A percentile compares a stretch with the other conserved stretches of the same genome.
phyloP scores from a whole-genome alignment of 495 filamentous ascomycete genomes.

The Sabuloglossum arenarium region DNA sequence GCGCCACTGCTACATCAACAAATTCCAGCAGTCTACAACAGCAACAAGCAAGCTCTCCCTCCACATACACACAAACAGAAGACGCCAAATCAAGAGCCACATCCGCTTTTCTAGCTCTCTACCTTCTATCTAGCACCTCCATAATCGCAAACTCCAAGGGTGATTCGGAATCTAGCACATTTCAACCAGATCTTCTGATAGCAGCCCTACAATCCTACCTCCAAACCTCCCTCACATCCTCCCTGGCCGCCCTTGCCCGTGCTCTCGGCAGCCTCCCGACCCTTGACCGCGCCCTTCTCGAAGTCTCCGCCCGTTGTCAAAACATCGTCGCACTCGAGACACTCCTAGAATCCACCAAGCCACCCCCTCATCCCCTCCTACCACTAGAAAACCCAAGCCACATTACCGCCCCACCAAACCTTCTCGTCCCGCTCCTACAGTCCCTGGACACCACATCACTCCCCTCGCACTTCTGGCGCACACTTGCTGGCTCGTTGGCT shows the following conservation, averaged over 20 bases:
- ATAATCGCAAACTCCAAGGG: conserved; percentile 14
- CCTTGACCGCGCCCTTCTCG: conserved; percentile 60
- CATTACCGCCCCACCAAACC: neutral
- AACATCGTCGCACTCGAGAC: conserved; percentile 74
- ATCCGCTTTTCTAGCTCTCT: conserved; percentile 58
- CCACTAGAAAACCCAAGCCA: conserved; percentile 5
- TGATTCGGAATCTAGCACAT: conserved; percentile 9
- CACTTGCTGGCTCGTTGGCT: conserved; percentile 57
- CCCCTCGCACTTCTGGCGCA: conserved; percentile 79
- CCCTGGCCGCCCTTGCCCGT: conserved; percentile 45
- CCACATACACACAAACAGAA: conserved; percentile 58
- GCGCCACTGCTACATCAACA: conserved; percentile 8
- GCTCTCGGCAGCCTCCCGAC: conserved; percentile 61
- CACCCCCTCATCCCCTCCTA: conserved; percentile 43
- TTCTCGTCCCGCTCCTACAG: conserved; percentile 47
- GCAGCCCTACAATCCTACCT: conserved; percentile 65
- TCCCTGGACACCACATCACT: conserved; percentile 72
- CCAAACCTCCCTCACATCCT: conserved; percentile 50
- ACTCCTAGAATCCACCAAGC: conserved; percentile 44
- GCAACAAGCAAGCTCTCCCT: conserved; percentile 15
- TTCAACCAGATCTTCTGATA: conserved; percentile 50
- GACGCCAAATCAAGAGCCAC: conserved; percentile 52
- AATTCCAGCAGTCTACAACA: conserved; percentile 13
- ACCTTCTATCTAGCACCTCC: conserved; percentile 51
- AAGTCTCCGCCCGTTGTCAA: conserved; percentile 69